Conservation (phyloP, 257 asterid species). For the Voacanga thouarsii region DNA sequence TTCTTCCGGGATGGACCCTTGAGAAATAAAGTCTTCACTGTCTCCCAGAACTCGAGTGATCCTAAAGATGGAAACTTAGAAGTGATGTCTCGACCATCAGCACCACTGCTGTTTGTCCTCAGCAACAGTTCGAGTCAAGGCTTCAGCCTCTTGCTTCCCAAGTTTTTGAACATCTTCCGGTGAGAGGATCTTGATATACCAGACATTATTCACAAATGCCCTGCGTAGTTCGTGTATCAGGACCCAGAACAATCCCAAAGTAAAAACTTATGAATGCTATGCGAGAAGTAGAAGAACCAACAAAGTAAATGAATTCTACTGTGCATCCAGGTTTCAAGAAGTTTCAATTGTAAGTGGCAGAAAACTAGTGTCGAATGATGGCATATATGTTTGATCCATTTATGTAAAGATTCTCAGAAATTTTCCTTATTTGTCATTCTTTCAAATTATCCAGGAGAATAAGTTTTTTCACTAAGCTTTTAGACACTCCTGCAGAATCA, state of each 20-base stretch:
- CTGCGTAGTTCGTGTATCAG: constrained; percentile 32
- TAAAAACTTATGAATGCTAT: background rate
- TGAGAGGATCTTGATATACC: constrained; percentile 94
- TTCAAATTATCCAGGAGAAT: background rate
- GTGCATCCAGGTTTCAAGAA: background rate
- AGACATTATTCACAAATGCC: constrained; percentile 85
- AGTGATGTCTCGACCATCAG: constrained; percentile 49
- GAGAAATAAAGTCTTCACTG: background rate
- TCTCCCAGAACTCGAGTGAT: constrained; percentile 59
- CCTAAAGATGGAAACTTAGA: constrained; percentile 64
- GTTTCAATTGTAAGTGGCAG: background rate
- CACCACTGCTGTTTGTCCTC: constrained; percentile 36
- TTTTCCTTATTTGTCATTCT: background rate
- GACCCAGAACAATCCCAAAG: constrained; percentile 1
- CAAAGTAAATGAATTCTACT: background rate
- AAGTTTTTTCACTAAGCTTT: background rate
- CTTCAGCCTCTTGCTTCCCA: constrained; percentile 67
- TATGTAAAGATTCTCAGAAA: background rate
- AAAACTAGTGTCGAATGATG: background rate
- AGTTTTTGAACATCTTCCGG: constrained; percentile 81
- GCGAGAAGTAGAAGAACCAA: background rate
- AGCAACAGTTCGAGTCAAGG: constrained; percentile 40
- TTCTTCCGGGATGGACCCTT: background rate
- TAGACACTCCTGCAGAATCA: background rate
- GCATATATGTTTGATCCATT: background rate